A percentile compares a stretch with the other conserved stretches of the same genome.
Conservation (phyloP, 306 rosid genomes). For the Hippophae tibetana region DNA sequence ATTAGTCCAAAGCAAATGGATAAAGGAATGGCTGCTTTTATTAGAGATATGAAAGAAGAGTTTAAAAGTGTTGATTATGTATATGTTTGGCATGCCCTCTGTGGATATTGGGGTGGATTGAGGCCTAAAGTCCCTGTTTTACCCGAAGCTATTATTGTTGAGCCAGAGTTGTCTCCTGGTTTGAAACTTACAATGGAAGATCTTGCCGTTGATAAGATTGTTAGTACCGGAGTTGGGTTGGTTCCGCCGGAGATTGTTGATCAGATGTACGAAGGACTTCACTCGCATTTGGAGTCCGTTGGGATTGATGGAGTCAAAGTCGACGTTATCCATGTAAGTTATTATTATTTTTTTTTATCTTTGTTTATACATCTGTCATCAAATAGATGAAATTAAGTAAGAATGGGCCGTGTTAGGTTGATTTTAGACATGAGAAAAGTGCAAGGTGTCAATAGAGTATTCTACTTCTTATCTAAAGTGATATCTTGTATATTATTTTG, state of each 20-base stretch:
- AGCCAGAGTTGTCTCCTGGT: constrained; percentile 48
- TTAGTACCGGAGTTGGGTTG: constrained; percentile 51
- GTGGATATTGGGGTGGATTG: constrained; percentile 93
- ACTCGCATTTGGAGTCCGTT: constrained; percentile 45
- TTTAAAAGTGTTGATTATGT: constrained; percentile 60
- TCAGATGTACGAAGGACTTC: constrained; percentile 75
- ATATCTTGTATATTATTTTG: background rate
- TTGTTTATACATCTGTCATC: background rate
- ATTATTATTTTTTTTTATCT: too few relatives aligned
- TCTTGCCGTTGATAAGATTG: constrained; percentile 84
- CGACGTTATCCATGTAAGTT: constrained; percentile 87
- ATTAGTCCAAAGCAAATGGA: constrained; percentile 5
- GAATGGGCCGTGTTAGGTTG: background rate
- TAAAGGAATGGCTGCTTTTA: constrained; percentile 61
- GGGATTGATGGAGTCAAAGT: constrained; percentile 94
- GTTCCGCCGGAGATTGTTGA: constrained; percentile 60
- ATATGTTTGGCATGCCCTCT: constrained; percentile 91
- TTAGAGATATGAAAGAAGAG: constrained; percentile 57
- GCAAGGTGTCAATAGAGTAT: background rate
- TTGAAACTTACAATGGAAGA: constrained; percentile 68
- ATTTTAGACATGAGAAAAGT: background rate
- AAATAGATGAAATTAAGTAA: background rate
- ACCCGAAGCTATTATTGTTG: constrained; percentile 41
- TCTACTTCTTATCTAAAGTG: background rate
- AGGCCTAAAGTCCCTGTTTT: constrained; percentile 57